These are phyloP conservation scores for Arabidopsis thaliana DNA, from an alignment of 345 rosid species.

Conservation along the genomic window TAIR10.1 NC_003075.7:15142501-15143000, in stretches of 20 bases:
- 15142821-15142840: constrained; percentile 64
- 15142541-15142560: constrained; percentile 79
- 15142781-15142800: constrained; percentile 55
- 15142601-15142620: constrained; percentile 54
- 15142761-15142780: constrained; percentile 45
- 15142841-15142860: constrained; percentile 55
- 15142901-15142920: constrained; percentile 78
- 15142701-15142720: constrained; percentile 70
- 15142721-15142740: constrained; percentile 67
- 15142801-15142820: constrained; percentile 53
- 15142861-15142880: constrained; percentile 57
- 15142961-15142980: constrained; percentile 71
- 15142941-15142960: constrained; percentile 53
- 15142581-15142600: constrained; percentile 67
- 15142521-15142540: constrained; percentile 72
- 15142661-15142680: constrained; percentile 67
- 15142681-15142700: constrained; percentile 71
- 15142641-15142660: constrained; percentile 55
- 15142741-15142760: constrained; percentile 66
- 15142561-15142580: constrained; percentile 54
- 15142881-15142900: constrained; percentile 66
- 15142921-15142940: constrained; percentile 61
- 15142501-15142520: constrained; percentile 58
- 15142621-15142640: constrained; percentile 68
- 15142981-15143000: constrained; percentile 63